Percentiles rank a stretch among this genome's conserved stretches.
These are phyloP conservation scores for Ascodesmis nigricans DNA, from an alignment of 495 filamentous ascomycete species.

Conservation along the genomic window DNA sequence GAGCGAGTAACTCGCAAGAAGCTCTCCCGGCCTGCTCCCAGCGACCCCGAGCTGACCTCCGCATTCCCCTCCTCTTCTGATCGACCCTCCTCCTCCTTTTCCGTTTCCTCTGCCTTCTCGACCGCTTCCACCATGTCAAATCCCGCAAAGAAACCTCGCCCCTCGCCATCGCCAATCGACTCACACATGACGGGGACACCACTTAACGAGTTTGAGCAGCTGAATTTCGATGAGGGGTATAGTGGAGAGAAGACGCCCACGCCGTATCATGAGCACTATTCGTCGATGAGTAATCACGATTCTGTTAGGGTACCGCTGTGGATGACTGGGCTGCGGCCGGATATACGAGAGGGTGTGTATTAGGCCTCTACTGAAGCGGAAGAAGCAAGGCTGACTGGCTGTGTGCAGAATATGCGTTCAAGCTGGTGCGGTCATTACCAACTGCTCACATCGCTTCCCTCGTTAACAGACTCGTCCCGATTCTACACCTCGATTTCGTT, in stretches of 20 bases:
- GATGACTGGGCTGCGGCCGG: constrained; percentile 17
- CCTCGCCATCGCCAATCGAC: too few relatives aligned
- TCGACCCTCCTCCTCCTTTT: too few relatives aligned
- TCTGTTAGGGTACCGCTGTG: constrained; percentile 18
- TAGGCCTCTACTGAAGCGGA: neutral
- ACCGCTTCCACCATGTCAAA: too few relatives aligned
- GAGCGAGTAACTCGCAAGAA: too few relatives aligned
- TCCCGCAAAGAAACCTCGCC: too few relatives aligned
- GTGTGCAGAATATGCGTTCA: constrained; percentile 20
- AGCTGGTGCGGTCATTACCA: constrained; percentile 21
- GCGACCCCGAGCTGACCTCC: too few relatives aligned
- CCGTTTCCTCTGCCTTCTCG: too few relatives aligned
- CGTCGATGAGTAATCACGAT: constrained; percentile 11
- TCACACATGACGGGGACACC: too few relatives aligned
- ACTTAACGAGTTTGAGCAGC: constrained; percentile 17
- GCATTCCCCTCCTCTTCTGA: too few relatives aligned
- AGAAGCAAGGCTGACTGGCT: neutral
- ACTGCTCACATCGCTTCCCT: constrained; percentile 20
- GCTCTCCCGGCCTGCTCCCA: too few relatives aligned
- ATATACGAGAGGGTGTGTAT: constrained; percentile 18
- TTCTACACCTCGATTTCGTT: constrained; percentile 61
- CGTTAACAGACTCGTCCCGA: constrained; percentile 20
- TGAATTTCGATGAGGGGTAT: constrained; percentile 18
- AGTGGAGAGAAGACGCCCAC: constrained; percentile 21
- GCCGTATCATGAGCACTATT: constrained; percentile 12